Evolutionary conservation across 2,329 filamentous ascomycete genomes (phyloP).

Genomic region (Clonostachys rhizophaga): DNA sequence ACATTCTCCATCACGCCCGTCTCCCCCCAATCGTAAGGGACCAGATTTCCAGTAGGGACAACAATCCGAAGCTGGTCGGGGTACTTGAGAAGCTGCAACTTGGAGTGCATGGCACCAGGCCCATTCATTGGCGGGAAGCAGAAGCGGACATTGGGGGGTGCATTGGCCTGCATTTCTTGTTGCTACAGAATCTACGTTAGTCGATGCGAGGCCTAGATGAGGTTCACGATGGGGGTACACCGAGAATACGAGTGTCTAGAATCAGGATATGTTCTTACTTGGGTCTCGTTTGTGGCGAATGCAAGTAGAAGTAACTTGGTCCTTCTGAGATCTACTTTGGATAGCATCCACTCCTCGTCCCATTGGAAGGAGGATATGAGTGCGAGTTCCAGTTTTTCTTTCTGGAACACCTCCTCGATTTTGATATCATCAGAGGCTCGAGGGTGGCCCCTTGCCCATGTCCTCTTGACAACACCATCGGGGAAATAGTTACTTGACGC

Average conservation of each 20-base stretch:
- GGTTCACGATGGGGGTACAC: neutral
- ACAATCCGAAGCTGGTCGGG: constrained; percentile 69
- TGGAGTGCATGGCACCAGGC: constrained; percentile 83
- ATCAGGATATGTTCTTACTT: constrained; percentile 31
- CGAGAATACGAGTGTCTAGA: too few relatives aligned
- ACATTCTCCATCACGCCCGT: constrained; percentile 81
- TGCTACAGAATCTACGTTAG: constrained; percentile 9
- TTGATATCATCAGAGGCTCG: constrained; percentile 70
- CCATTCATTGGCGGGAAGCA: constrained; percentile 82
- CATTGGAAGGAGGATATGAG: constrained; percentile 85
- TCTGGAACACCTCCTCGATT: constrained; percentile 81
- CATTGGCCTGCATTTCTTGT: constrained; percentile 40
- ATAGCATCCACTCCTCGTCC: constrained; percentile 75
- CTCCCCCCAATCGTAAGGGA: constrained; percentile 87
- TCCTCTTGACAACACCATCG: constrained; percentile 72
- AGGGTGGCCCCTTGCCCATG: constrained; percentile 63
- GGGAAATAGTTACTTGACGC: constrained; percentile 31
- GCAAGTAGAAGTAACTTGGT: constrained; percentile 61
- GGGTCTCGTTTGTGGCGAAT: constrained; percentile 44
- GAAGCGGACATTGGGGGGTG: constrained; percentile 53
- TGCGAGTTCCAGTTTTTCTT: constrained; percentile 65
- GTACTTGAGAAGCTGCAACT: constrained; percentile 86
- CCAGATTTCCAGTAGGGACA: constrained; percentile 82
- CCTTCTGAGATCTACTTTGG: constrained; percentile 57
- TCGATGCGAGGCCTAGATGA: neutral